phyloP scores from a whole-genome alignment of 2,329 filamentous ascomycete genomes.

The Neonectria neomacrospora region DNA sequence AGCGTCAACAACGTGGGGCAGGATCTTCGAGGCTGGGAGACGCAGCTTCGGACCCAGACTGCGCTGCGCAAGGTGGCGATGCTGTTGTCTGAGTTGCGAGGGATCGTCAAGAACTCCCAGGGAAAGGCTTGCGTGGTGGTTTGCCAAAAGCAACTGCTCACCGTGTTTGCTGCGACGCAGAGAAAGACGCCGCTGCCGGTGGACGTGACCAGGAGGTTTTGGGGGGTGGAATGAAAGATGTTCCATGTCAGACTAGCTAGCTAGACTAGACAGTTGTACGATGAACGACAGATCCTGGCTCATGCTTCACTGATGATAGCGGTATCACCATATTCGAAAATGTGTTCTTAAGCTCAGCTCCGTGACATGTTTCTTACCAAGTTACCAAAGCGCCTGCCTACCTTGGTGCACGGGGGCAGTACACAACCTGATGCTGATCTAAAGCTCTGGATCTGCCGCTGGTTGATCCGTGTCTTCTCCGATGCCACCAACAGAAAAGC shows the following conservation, averaged over 20 bases:
- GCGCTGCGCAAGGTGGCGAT: conserved; percentile 16
- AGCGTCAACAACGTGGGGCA: conserved; percentile 1
- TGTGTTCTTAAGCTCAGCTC: background rate
- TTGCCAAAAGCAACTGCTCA: background rate
- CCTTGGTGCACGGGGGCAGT: no score
- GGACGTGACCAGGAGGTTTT: background rate
- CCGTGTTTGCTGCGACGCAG: conserved; percentile 5
- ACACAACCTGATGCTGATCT: background rate
- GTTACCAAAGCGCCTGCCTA: no score
- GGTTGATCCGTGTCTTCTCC: background rate
- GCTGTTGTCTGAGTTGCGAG: conserved; percentile 14
- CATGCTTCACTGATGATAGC: background rate
- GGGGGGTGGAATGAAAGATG: background rate
- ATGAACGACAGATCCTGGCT: background rate
- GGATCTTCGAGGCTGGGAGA: conserved; percentile 26
- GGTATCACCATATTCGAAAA: background rate
- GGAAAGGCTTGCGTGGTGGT: conserved; percentile 18
- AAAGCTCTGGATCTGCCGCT: background rate
- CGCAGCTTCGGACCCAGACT: conserved; percentile 4
- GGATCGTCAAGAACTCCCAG: background rate
- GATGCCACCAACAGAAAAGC: background rate
- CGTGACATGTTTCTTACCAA: no score
- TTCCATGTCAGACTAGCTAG: background rate
- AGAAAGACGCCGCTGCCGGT: background rate
- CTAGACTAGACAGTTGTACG: background rate